A percentile compares a stretch with the other conserved stretches of the same genome.
Evolutionary conservation across 768 basidiomycete species (phyloP).

Genomic region (Leccinum subgranulosum): DNA sequence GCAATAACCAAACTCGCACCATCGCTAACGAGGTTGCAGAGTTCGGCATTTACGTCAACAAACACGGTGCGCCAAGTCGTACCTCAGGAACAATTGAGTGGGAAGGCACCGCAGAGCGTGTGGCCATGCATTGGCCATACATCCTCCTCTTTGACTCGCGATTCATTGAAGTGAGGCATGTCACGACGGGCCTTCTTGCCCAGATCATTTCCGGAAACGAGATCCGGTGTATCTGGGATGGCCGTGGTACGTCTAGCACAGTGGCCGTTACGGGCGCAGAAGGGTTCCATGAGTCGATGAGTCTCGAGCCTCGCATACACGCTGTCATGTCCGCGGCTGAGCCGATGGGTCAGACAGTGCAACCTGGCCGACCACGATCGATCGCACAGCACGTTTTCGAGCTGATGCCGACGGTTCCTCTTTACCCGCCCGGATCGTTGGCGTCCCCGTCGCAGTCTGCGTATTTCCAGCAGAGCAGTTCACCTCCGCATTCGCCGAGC

Average conservation of each 20-base stretch:
- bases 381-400: conserved; percentile 75
- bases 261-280: conserved; percentile 27
- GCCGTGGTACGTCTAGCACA: conserved; percentile 45
- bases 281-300: conserved; percentile 40
- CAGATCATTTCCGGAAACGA: conserved; percentile 83
- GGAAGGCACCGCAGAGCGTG: conserved; percentile 89
- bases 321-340: conserved; percentile 72
- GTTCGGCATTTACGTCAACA: conserved; percentile 90
- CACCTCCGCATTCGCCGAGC: conserved; percentile 56
- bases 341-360: conserved; percentile 35
- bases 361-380: conserved; percentile 41
- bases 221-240: conserved; percentile 89
- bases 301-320: conserved; percentile 81
- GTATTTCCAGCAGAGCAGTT: conserved; percentile 51
- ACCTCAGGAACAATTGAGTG: conserved; percentile 77
- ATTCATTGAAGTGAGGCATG: conserved; percentile 88
- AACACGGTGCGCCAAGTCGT: conserved; percentile 85
- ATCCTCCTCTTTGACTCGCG: conserved; percentile 83
- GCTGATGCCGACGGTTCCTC: conserved; percentile 48
- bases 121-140: conserved; percentile 87
- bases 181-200: conserved; percentile 72
- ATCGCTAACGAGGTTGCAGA: conserved; percentile 42
- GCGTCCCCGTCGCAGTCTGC: conserved; percentile 51
- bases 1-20: neutral
- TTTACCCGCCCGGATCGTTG: conserved; percentile 42